These are phyloP conservation scores for Luffa aegyptiaca DNA, from an alignment of 306 rosid species.

Conservation along the genomic window DNA sequence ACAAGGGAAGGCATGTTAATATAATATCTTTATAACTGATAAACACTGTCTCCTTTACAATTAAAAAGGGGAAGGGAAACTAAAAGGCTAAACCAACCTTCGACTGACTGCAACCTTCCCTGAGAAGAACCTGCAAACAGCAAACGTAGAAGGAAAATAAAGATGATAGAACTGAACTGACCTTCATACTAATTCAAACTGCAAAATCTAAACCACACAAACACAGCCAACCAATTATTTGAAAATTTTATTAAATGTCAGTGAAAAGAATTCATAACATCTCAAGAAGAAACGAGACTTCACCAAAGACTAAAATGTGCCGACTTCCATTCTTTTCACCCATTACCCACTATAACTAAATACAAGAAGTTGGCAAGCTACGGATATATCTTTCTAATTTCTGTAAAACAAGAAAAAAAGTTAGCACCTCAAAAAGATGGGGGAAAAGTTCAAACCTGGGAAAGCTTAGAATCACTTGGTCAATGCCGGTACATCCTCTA, in stretches of 20 bases:
- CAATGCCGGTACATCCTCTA: slow-evolving; percentile 32
- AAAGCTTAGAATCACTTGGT: not conserved
- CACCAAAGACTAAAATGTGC: not conserved
- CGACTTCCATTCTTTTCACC: not conserved
- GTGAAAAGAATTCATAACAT: not conserved
- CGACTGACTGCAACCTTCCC: not conserved
- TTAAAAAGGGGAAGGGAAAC: not conserved
- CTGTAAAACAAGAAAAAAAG: not conserved
- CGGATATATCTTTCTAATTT: not conserved
- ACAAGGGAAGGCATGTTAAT: not conserved
- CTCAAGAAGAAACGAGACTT: not conserved
- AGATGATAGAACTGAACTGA: not conserved
- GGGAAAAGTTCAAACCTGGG: not conserved
- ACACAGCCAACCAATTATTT: not conserved
- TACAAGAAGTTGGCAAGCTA: not conserved
- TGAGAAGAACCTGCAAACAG: not conserved
- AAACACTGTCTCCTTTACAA: slow-evolving; percentile 1
- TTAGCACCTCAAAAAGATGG: not conserved
- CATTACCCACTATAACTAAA: not conserved
- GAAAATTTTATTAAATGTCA: not conserved
- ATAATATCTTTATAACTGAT: not conserved
- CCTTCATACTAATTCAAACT: not conserved
- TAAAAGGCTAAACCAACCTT: not conserved
- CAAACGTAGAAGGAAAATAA: not conserved
- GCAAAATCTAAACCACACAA: not conserved